These are phyloP conservation scores for Penicillium herquei DNA, from an alignment of 495 filamentous ascomycete species.

Conservation along the genomic window DNA sequence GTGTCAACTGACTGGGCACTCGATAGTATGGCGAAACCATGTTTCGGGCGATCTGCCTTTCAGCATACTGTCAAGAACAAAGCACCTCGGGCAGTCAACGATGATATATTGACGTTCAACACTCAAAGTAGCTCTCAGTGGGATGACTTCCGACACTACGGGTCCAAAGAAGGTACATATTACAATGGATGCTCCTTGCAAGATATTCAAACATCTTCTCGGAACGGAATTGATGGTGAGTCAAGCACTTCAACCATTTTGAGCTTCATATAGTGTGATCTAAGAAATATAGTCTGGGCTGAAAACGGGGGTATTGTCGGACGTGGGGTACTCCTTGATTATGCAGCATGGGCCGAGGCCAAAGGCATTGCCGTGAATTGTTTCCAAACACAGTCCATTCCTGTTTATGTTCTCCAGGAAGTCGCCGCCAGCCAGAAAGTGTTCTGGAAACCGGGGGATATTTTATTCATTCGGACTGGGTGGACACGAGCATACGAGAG, in stretches of 20 bases:
- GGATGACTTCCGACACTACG: constrained; percentile 57
- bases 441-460: constrained; percentile 47
- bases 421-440: constrained; percentile 34
- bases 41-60: constrained; percentile 29
- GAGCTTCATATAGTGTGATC: background rate
- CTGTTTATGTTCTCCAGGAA: constrained; percentile 11
- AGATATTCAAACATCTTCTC: constrained; percentile 49
- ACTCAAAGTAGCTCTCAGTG: constrained; percentile 57
- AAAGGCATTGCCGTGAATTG: constrained; percentile 35
- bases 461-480: constrained; percentile 55
- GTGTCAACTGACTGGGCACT: constrained; percentile 45
- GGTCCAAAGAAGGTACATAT: constrained; percentile 47
- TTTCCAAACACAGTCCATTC: constrained; percentile 40
- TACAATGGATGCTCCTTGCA: constrained; percentile 61
- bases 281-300: constrained; percentile 31
- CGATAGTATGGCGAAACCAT: constrained; percentile 25
- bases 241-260: background rate
- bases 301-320: constrained; percentile 51
- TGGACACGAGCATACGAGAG: constrained; percentile 43
- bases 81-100: constrained; percentile 49
- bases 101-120: constrained; percentile 62
- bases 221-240: constrained; percentile 47
- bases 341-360: constrained; percentile 48
- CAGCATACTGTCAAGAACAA: constrained; percentile 37
- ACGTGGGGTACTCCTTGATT: constrained; percentile 58